These are phyloP conservation scores for Chlamydomonas schloesseri DNA, from an alignment of 139 green algal species.

Conservation along the genomic window DNA sequence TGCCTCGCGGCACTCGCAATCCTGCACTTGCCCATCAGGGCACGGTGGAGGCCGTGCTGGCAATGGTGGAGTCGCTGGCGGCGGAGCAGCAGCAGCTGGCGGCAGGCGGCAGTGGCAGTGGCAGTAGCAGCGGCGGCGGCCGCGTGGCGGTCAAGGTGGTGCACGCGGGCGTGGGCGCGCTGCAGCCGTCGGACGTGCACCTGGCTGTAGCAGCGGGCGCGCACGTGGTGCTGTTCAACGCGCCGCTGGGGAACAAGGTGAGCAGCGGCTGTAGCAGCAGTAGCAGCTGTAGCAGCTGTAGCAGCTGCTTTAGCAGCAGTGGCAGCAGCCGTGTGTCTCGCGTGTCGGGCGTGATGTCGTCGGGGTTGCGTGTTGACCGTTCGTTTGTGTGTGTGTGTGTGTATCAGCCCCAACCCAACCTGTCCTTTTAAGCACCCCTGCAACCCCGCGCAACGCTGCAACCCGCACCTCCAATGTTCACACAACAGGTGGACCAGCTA, in stretches of 20 bases:
- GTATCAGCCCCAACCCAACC: too few relatives aligned
- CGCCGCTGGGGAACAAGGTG: slow-evolving; percentile 42
- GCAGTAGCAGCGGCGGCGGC: background rate
- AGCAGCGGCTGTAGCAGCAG: too few relatives aligned
- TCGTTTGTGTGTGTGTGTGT: too few relatives aligned
- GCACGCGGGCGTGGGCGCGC: slow-evolving; percentile 78
- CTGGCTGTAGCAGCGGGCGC: slow-evolving; percentile 77
- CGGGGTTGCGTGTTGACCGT: too few relatives aligned
- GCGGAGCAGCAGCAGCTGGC: background rate
- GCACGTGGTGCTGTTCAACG: slow-evolving; percentile 85
- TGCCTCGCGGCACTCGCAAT: too few relatives aligned
- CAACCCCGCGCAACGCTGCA: too few relatives aligned
- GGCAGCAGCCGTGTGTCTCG: background rate
- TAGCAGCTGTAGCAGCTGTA: too few relatives aligned
- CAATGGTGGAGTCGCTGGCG: slow-evolving; percentile 25
- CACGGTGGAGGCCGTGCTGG: slow-evolving; percentile 52
- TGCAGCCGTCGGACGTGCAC: slow-evolving; percentile 77
- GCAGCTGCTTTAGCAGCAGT: too few relatives aligned
- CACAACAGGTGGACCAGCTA: slow-evolving; percentile 58
- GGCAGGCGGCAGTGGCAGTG: background rate
- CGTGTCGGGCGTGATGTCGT: too few relatives aligned
- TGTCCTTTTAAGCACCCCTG: too few relatives aligned
- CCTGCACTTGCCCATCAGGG: slow-evolving; percentile 28
- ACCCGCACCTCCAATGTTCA: too few relatives aligned
- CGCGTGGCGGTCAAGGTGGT: slow-evolving; percentile 64